Percentiles rank a stretch among this genome's conserved stretches.
Evolutionary conservation across 2,329 filamentous ascomycete species (phyloP).

Genomic region (Arthrinium puccinioides): DNA sequence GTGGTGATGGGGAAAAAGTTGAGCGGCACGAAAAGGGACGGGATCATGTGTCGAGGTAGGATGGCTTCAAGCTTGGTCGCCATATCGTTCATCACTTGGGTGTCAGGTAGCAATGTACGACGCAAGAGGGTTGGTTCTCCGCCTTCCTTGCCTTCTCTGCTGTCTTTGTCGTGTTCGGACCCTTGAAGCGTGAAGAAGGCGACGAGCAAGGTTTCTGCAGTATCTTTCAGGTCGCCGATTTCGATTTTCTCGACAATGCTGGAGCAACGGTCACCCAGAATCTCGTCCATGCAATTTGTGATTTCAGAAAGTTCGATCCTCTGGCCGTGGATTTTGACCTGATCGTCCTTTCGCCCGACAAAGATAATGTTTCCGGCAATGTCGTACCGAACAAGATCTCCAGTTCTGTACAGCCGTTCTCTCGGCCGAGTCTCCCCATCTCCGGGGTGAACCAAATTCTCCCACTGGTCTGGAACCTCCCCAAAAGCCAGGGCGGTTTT

Average conservation of each 20-base stretch:
- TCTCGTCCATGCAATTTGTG: conserved; percentile 24
- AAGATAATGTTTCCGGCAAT: background rate
- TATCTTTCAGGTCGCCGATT: too few species aligned
- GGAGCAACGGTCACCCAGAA: conserved; percentile 29
- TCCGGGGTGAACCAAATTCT: too few species aligned
- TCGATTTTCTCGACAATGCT: conserved; percentile 31
- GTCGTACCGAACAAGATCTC: background rate
- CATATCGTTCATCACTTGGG: conserved; percentile 36
- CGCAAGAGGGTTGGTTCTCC: too few species aligned
- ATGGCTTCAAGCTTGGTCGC: conserved; percentile 33
- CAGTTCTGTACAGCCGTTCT: background rate
- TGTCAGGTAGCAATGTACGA: too few species aligned
- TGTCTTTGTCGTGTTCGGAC: too few species aligned
- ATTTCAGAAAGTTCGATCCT: background rate
- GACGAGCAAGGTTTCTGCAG: too few species aligned
- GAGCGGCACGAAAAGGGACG: conserved; percentile 40
- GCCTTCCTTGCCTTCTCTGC: too few species aligned
- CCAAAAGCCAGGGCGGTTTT: conserved; percentile 15
- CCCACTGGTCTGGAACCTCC: too few species aligned
- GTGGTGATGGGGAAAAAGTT: conserved; percentile 39
- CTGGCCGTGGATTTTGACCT: conserved; percentile 1
- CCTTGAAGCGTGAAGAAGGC: too few species aligned
- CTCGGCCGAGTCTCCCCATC: too few species aligned
- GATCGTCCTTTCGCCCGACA: background rate
- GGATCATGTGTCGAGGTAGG: conserved; percentile 34